These are phyloP conservation scores for Neckera pumila DNA, from an alignment of 225 moss, liverwort and hornwort genomes.

Conservation along the genomic window DNA sequence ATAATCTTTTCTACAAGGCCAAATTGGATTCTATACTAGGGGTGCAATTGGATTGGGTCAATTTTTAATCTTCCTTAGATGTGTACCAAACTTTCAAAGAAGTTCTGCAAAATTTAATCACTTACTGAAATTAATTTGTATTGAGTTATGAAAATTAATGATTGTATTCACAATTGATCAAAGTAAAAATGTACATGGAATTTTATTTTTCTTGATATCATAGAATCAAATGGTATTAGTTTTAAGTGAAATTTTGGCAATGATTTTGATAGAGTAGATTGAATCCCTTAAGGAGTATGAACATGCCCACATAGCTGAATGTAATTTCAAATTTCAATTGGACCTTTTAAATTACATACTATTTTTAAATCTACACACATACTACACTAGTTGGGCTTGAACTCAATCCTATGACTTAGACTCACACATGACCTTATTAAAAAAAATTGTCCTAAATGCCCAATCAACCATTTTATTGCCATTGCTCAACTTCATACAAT, in stretches of 20 bases:
- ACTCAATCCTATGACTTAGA: neutral
- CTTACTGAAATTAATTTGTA: neutral
- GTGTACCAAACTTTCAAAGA: neutral
- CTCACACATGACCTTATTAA: too few relatives aligned
- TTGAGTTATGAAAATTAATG: neutral
- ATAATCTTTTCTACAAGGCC: rapidly evolving
- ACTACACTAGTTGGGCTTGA: too few relatives aligned
- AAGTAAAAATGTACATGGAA: neutral
- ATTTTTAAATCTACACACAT: too few relatives aligned
- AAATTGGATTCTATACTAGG: neutral
- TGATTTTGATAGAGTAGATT: neutral
- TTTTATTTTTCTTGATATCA: neutral
- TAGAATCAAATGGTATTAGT: neutral
- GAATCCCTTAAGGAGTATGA: rapidly evolving
- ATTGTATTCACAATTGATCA: neutral
- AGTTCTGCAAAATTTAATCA: too few relatives aligned
- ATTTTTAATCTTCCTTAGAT: neutral
- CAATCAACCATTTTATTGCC: neutral
- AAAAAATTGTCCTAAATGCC: rapidly evolving
- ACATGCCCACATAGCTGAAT: neutral
- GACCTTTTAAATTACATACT: too few relatives aligned
- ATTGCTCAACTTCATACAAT: rapidly evolving
- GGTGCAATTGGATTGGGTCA: neutral
- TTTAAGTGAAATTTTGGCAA: neutral
- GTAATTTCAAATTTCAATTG: too few relatives aligned